Conservation (phyloP, 257 asterid genomes). For the Vinca minor region DNA sequence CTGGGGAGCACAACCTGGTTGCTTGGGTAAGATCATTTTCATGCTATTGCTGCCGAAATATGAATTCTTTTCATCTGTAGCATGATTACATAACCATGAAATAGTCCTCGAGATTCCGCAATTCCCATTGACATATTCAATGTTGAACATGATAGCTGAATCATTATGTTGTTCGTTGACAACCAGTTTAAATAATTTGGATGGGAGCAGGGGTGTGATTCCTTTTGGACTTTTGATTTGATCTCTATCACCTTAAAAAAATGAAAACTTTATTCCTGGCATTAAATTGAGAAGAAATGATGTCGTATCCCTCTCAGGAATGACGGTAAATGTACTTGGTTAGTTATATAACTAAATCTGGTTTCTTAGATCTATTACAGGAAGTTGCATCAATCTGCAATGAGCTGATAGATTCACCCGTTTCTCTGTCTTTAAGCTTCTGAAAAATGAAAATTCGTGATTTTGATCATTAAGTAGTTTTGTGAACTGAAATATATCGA, state of each 20-base stretch:
- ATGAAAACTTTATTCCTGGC: background rate
- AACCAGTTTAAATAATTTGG: background rate
- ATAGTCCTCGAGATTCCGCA: background rate
- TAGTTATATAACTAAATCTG: background rate
- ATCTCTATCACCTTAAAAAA: background rate
- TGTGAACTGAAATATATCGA: background rate
- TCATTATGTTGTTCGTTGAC: background rate
- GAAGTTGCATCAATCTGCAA: background rate
- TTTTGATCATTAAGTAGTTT: background rate
- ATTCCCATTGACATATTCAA: background rate
- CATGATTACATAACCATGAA: background rate
- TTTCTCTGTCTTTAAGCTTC: background rate
- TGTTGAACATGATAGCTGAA: background rate
- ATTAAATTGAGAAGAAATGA: too few species aligned
- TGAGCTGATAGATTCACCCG: background rate
- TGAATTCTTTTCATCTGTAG: background rate
- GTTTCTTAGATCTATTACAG: background rate
- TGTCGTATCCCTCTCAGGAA: background rate
- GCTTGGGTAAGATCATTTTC: conserved; percentile 47
- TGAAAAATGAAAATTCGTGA: background rate
- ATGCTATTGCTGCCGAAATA: background rate
- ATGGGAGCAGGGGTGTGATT: background rate
- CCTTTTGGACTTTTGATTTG: background rate
- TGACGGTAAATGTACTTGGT: background rate
- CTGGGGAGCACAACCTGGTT: conserved; percentile 66